phyloP scores from a whole-genome alignment of 139 green algal genomes.

The Tetradesmus obliquus region DNA sequence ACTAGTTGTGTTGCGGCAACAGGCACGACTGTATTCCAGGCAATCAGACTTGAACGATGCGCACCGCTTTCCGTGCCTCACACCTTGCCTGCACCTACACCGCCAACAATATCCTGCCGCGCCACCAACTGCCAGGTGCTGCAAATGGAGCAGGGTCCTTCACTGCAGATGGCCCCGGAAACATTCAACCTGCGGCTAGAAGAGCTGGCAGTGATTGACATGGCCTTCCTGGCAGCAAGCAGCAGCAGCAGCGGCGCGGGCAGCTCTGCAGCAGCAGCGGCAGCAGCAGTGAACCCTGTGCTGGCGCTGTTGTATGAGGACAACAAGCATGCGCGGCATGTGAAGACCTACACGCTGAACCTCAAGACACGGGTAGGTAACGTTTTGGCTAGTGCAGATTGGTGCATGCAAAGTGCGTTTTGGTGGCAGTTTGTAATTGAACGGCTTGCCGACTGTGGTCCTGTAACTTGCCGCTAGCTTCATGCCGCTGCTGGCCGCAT shows the following conservation, averaged over 20 bases:
- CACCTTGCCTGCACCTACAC: neutral
- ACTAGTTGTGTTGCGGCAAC: no score
- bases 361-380: constrained; percentile 20
- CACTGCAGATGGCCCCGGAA: constrained; percentile 71
- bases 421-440: no score
- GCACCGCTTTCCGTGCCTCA: neutral
- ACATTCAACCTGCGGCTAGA: constrained; percentile 93
- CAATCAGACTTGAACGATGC: neutral
- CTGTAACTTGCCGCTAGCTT: no score
- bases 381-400: neutral
- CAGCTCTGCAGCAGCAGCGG: neutral
- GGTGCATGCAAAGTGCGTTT: neutral
- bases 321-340: constrained; percentile 85
- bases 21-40: no score
- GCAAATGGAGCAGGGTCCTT: neutral
- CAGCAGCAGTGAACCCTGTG: constrained; percentile 61
- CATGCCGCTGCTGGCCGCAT: no score
- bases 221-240: constrained; percentile 80
- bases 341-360: constrained; percentile 75
- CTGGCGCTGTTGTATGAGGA: constrained; percentile 96
- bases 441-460: no score
- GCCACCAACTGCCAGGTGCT: neutral
- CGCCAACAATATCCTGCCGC: no score
- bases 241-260: constrained; percentile 6
- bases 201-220: constrained; percentile 87